Conservation (phyloP, 345 rosid genomes). For the Garcia nutans region DNA sequence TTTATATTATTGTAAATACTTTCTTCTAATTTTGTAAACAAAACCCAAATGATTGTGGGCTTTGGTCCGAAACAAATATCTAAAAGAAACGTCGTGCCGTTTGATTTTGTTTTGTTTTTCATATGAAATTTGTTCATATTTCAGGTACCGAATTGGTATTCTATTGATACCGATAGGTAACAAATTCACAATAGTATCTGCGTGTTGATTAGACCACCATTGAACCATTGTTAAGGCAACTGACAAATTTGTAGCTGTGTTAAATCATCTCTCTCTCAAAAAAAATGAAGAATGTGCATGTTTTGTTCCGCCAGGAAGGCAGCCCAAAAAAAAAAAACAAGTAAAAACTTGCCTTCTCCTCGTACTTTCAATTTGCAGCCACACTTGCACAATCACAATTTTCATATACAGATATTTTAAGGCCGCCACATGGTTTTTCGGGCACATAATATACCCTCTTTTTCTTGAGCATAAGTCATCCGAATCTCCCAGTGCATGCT, state of each 20-base stretch:
- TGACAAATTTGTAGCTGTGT: not conserved
- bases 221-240: no score
- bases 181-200: no score
- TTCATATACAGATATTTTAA: conserved; percentile 23
- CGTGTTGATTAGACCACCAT: no score
- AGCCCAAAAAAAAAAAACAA: not conserved
- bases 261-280: not conserved
- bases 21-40: no score
- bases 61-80: no score
- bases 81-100: no score
- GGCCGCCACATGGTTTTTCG: conserved; percentile 90
- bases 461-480: conserved; percentile 74
- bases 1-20: no score
- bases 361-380: conserved; percentile 3
- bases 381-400: not conserved
- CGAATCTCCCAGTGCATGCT: conserved; percentile 93
- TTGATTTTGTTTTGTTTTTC: no score
- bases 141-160: no score
- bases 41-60: no score
- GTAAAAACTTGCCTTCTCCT: conserved; percentile 1
- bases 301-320: conserved; percentile 5
- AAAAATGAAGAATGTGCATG: conserved; percentile 13
- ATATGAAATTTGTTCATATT: no score
- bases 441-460: conserved; percentile 81
- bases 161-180: no score